phyloP scores from a whole-genome alignment of 2,329 filamentous ascomycete genomes.

The Thermoascus crustaceus region DNA sequence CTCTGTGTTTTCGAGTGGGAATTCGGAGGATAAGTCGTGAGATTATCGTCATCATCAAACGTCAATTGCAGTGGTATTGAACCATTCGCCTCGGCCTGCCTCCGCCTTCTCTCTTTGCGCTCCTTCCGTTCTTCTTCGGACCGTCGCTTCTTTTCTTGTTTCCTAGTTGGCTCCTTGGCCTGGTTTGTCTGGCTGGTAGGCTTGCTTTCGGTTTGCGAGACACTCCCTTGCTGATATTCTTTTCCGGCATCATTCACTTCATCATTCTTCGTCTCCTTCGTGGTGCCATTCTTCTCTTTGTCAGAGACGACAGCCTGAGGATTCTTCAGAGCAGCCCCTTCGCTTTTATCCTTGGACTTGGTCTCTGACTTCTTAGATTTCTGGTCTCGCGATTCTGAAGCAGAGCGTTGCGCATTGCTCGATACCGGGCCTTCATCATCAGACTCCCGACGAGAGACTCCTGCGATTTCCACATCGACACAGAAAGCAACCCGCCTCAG shows the following conservation, averaged over 20 bases:
- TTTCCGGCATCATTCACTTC: slow-evolving; percentile 13
- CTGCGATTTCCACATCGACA: slow-evolving; percentile 94
- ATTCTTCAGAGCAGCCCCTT: slow-evolving; percentile 66
- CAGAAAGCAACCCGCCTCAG: slow-evolving; percentile 86
- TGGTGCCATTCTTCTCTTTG: slow-evolving; percentile 44
- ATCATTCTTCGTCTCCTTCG: slow-evolving; percentile 18
- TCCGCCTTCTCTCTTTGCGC: slow-evolving; percentile 78
- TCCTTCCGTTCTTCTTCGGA: slow-evolving; percentile 90
- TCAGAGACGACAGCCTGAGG: slow-evolving; percentile 49
- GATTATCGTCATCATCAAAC: slow-evolving; percentile 56
- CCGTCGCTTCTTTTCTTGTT: slow-evolving; percentile 93
- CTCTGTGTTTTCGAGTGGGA: slow-evolving; percentile 49
- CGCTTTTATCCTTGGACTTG: slow-evolving; percentile 58
- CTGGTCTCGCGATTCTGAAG: slow-evolving; percentile 17
- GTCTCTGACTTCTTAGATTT: slow-evolving; percentile 39
- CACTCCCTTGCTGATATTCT: slow-evolving; percentile 5
- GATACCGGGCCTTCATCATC: slow-evolving; percentile 37
- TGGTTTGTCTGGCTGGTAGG: slow-evolving; percentile 23
- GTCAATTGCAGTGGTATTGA: slow-evolving; percentile 75
- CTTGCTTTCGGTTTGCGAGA: slow-evolving; percentile 13
- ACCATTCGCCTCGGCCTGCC: slow-evolving; percentile 79
- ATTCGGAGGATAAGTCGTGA: slow-evolving; percentile 35
- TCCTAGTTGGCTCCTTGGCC: slow-evolving; percentile 50
- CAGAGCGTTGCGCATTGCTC: slow-evolving; percentile 18
- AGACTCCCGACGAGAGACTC: slow-evolving; percentile 70